A percentile compares a stretch with the other conserved stretches of the same genome.
These are phyloP conservation scores for Komagataella mondaviorum DNA, from an alignment of 805 yeast species.

Conservation along the genomic window DNA sequence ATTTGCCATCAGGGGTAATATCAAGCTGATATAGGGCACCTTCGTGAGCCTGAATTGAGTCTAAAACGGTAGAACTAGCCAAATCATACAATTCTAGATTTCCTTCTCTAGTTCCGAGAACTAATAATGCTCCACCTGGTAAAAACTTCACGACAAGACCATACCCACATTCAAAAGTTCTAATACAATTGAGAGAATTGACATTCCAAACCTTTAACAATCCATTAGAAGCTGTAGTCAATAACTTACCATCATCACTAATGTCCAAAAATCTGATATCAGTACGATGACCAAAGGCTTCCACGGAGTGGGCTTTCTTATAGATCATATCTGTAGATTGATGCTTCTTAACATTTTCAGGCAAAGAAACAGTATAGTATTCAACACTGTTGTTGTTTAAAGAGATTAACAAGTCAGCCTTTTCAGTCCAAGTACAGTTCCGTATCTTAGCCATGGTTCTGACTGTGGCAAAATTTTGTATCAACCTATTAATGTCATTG, in stretches of 20 bases:
- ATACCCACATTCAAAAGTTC: slow-evolving; percentile 85
- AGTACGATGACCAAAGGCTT: slow-evolving; percentile 75
- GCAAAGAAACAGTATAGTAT: slow-evolving; percentile 41
- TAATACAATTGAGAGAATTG: slow-evolving; percentile 55
- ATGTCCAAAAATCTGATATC: slow-evolving; percentile 79
- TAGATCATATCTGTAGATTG: slow-evolving; percentile 24
- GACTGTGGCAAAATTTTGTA: slow-evolving; percentile 56
- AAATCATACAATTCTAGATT: slow-evolving; percentile 75
- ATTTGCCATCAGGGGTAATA: slow-evolving; percentile 71
- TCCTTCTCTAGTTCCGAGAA: slow-evolving; percentile 84
- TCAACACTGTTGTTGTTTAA: slow-evolving; percentile 68
- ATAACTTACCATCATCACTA: slow-evolving; percentile 64
- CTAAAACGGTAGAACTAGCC: slow-evolving; percentile 65
- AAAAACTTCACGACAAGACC: slow-evolving; percentile 68
- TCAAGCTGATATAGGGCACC: slow-evolving; percentile 89
- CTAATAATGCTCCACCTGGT: slow-evolving; percentile 84
- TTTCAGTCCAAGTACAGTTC: slow-evolving; percentile 48
- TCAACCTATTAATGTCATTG: slow-evolving; percentile 37
- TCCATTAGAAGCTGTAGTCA: slow-evolving; percentile 89
- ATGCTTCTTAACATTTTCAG: slow-evolving; percentile 43
- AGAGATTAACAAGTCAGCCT: slow-evolving; percentile 47
- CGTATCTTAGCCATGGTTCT: slow-evolving; percentile 54
- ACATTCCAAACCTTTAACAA: slow-evolving; percentile 82
- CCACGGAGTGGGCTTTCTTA: slow-evolving; percentile 43
- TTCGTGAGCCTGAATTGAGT: slow-evolving; percentile 59